Conservation (phyloP, 2,329 filamentous ascomycete genomes). For the Arthroderma sp. region DNA sequence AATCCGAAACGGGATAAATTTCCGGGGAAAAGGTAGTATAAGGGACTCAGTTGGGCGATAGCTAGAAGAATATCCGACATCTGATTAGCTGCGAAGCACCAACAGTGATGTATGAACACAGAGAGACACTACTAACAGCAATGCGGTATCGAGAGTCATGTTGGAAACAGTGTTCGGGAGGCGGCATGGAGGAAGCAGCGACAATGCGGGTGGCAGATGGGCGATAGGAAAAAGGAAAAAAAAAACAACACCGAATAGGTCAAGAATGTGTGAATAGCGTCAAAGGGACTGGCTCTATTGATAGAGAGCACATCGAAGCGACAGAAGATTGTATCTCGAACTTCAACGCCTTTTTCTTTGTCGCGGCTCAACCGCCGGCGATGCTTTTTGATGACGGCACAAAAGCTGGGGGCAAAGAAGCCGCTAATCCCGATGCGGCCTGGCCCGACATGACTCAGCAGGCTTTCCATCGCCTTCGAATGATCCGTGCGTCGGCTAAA, state of each 20-base stretch:
- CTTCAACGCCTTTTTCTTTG: background rate
- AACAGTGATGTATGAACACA: slow-evolving; percentile 1
- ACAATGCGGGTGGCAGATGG: background rate
- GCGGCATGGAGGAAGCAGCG: slow-evolving; percentile 1
- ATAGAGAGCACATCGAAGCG: background rate
- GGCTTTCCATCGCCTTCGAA: slow-evolving; percentile 6
- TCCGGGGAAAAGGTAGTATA: slow-evolving; percentile 47
- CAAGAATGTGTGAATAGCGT: no score
- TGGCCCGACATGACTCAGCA: background rate
- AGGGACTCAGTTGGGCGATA: slow-evolving; percentile 53
- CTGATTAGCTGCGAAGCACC: background rate
- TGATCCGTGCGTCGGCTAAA: no score
- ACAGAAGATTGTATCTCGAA: no score
- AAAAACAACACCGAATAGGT: background rate
- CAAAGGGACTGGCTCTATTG: slow-evolving; percentile 2
- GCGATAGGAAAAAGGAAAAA: background rate
- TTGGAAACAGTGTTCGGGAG: slow-evolving; percentile 13
- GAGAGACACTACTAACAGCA: slow-evolving; percentile 20
- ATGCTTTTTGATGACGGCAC: slow-evolving; percentile 1
- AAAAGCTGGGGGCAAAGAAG: no score
- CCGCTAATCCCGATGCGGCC: no score
- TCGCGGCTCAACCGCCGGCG: background rate
- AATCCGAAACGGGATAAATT: slow-evolving; percentile 55
- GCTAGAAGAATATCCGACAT: slow-evolving; percentile 29
- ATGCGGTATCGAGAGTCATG: slow-evolving; percentile 31